Evolutionary conservation across 2,329 filamentous ascomycete genomes (phyloP).

Genomic region (Phaeophleospora eucalypticola): DNA sequence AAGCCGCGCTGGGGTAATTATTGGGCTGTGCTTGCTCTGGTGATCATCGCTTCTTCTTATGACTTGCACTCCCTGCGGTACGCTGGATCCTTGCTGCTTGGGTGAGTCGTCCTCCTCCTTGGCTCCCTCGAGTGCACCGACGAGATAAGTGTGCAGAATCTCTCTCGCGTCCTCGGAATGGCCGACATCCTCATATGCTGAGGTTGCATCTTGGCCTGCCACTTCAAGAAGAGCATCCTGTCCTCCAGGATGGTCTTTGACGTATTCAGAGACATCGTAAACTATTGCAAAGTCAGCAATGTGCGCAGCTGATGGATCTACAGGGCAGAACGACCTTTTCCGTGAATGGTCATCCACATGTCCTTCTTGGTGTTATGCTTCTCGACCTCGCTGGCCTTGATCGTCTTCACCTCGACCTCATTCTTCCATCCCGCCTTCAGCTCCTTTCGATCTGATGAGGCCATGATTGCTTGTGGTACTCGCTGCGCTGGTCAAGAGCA

Average conservation of each 20-base stretch:
- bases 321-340: conserved; percentile 42
- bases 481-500: too few species aligned
- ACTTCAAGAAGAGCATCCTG: conserved; percentile 94
- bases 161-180: conserved; percentile 46
- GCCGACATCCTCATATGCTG: conserved; percentile 82
- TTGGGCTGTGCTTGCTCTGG: not conserved
- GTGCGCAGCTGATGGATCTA: not conserved
- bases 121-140: conserved; percentile 34
- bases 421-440: conserved; percentile 24
- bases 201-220: conserved; percentile 89
- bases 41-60: too few species aligned
- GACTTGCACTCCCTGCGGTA: not conserved
- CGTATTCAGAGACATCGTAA: conserved; percentile 85
- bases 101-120: not conserved
- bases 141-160: conserved; percentile 36
- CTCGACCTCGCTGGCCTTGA: conserved; percentile 80
- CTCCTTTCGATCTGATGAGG: conserved; percentile 17
- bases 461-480: too few species aligned
- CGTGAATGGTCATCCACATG: conserved; percentile 97
- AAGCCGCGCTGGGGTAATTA: not conserved
- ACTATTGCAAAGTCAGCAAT: conserved; percentile 43
- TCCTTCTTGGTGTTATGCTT: conserved; percentile 97
- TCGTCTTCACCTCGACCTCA: conserved; percentile 79
- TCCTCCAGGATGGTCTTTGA: conserved; percentile 92
- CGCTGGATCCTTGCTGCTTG: not conserved